A percentile compares a stretch with the other conserved stretches of the same genome.
Evolutionary conservation across 2,329 filamentous ascomycete genomes (phyloP).

Genomic region (Aspergillus latus): DNA sequence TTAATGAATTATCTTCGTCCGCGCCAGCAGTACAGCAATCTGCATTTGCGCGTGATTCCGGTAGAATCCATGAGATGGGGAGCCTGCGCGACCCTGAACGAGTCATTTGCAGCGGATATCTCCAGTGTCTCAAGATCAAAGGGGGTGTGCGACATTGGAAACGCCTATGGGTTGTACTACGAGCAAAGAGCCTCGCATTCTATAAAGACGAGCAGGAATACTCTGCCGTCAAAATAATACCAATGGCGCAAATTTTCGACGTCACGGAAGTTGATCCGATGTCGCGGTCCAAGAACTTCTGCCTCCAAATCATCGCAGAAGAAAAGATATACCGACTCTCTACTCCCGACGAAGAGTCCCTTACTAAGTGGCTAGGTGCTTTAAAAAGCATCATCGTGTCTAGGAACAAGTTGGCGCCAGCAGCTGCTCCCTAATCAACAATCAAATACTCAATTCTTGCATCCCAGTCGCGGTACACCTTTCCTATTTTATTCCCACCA

Average conservation of each 20-base stretch:
- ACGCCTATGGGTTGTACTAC: constrained; percentile 86
- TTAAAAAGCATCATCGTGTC: constrained; percentile 69
- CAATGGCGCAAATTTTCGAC: constrained; percentile 76
- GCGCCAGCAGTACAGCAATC: constrained; percentile 33
- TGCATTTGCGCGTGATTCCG: constrained; percentile 53
- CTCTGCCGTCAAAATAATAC: constrained; percentile 76
- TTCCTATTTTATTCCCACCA: neutral
- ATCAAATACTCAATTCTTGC: neutral
- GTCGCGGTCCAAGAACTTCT: constrained; percentile 78
- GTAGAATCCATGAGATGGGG: constrained; percentile 59
- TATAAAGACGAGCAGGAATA: constrained; percentile 96
- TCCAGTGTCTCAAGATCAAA: constrained; percentile 80
- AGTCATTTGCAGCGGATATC: constrained; percentile 90
- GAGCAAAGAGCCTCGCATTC: constrained; percentile 77
- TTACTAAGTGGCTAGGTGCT: constrained; percentile 82
- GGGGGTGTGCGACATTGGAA: constrained; percentile 88
- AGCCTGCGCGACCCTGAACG: constrained; percentile 71
- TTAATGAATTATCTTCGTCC: constrained; percentile 31
- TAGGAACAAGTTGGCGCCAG: constrained; percentile 33
- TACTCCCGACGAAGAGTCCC: constrained; percentile 73
- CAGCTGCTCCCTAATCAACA: constrained; percentile 6
- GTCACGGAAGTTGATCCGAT: constrained; percentile 90
- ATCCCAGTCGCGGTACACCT: neutral
- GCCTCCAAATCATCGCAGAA: constrained; percentile 90
- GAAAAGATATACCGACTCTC: constrained; percentile 81